Base-by-base conservation (phyloP, 2,329 filamentous ascomycete species). In the Blastomyces gilchristii region DNA sequence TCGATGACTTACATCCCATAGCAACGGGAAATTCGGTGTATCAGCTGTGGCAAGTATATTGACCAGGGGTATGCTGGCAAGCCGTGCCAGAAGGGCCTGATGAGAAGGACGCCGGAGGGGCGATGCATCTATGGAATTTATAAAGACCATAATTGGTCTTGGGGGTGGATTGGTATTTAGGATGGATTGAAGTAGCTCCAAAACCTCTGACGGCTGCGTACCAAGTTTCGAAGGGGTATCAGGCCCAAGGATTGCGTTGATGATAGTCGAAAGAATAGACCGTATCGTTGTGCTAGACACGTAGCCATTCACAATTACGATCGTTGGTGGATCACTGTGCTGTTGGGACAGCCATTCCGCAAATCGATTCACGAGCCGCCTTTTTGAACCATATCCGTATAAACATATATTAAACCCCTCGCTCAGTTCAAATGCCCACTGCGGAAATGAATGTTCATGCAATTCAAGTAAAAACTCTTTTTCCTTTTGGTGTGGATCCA, bases 301-400 rank as follows among this genome's bases (percentile, higher is more conserved):
- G 75, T 97, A 95, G 47, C 92, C 94, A 74, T 97, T 97, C 65
- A 96, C 82, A 7, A 97, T 81, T 47, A 96, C 85, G 66, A 96
- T 90, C 58, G 82, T 85, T 6, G 68, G 72, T 18, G 65, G 67
- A 58, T 67, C 67, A 47, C 45, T 67, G 49, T 71, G 68, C 28
- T 73, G 74, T 60, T 81, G 75, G 70, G 90, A 84, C 16, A 89
- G 71, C 73, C 90, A 84, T 63, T 85, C 83, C 0, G 90, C 91
- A 72, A 96, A 95, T 53, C 83, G 81, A 64, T 87, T 85, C 11
- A 93, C 80, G 0, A 97, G 82, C 2, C 80, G 77, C 43, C 89
- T 83, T 75, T 99, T 99, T 2, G 91, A 96, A 0, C 94, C 94
- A 73, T 91, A 96, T 39, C 94, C 94, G 73, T 95, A 97, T 0